Percentiles rank a stretch among this genome's conserved stretches.
These are phyloP conservation scores for Ceratobasidium sp. DNA, from an alignment of 1,284 basidiomycete species.

Conservation along the genomic window DNA sequence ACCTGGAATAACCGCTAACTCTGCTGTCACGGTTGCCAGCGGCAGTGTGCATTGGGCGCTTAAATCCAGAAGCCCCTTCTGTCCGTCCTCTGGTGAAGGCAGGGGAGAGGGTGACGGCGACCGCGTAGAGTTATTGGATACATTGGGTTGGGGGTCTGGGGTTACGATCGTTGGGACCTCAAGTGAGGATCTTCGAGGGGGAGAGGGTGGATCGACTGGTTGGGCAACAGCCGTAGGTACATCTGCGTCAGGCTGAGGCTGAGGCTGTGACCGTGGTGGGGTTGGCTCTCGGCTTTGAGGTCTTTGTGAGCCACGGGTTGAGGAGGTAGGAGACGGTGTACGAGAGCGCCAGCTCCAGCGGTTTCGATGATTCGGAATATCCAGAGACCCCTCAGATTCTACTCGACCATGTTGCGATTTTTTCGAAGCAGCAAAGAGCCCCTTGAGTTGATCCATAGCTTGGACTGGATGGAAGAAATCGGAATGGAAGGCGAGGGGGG, in stretches of 20 bases:
- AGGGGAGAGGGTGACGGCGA: too few species aligned
- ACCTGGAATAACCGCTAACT: conserved; percentile 26
- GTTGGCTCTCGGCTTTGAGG: background rate
- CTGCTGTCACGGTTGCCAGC: conserved; percentile 7
- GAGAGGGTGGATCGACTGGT: too few species aligned
- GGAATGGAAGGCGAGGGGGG: background rate
- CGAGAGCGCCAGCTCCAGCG: background rate
- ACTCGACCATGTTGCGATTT: background rate
- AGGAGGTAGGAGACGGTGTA: background rate
- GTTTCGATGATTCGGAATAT: background rate
- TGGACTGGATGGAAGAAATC: background rate
- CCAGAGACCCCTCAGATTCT: background rate
- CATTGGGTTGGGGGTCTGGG: too few species aligned
- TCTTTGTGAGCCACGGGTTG: background rate
- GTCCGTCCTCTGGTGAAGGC: conserved; percentile 10
- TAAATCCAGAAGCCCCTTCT: conserved; percentile 1
- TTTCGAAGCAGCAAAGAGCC: background rate
- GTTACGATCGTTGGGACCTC: too few species aligned
- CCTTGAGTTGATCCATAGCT: background rate
- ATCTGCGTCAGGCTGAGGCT: background rate
- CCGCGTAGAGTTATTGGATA: too few species aligned
- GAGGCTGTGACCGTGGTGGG: background rate
- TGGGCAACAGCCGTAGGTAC: background rate
- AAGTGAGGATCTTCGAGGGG: too few species aligned
- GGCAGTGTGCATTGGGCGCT: conserved; percentile 15